Base-by-base conservation (phyloP, 768 basidiomycete species). In the Vishniacozyma victoriae region DNA sequence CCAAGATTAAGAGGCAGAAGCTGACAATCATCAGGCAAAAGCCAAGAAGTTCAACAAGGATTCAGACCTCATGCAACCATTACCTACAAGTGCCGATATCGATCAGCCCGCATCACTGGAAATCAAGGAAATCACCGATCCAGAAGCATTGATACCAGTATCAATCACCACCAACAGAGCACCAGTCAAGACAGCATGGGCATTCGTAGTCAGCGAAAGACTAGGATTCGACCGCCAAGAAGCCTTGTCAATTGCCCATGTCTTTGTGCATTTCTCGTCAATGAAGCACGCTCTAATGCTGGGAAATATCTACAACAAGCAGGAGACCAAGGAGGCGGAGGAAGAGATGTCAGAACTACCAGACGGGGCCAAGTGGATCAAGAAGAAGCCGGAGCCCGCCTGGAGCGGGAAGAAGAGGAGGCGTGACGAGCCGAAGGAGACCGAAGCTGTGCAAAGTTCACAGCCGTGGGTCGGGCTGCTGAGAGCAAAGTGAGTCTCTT, bases 181-280 rank as follows among this genome's bases (percentile, higher is more conserved):
- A 1, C 93, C 93, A 0, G 77, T 96, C 37, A 87, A 96, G 86
- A 90, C 84, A 46, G 89, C 86, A 1, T 97, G 93, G 93, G 82
- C 88, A 2, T 85, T 79, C 43, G 72, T 88, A 26, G 87, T 96
- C 22, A 85, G 87, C 3, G 87, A 89, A 59, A 78, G 82, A 31
- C 76, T 95, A 54, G 87, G 90, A 2, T 97, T 97, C 70, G 78
- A 82, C 42, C 77, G 84, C 50, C 83, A 87, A 61, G 93, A 97
- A 73, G 87, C 93, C 2, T 75, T 97, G 33, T 91, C 87, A 55
- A 87, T 97, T 46, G 92, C 91, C 4, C 86, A 88, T 40, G 88
- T 84, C 16, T 95, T 90, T 70, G 93, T 91, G 9, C 89, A 93
- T 67, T 80, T 93, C 79, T 93, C 92, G 55, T 88, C 88, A 0